Conservation (phyloP, 768 basidiomycete species). For the Dioszegia aurantiaca region DNA sequence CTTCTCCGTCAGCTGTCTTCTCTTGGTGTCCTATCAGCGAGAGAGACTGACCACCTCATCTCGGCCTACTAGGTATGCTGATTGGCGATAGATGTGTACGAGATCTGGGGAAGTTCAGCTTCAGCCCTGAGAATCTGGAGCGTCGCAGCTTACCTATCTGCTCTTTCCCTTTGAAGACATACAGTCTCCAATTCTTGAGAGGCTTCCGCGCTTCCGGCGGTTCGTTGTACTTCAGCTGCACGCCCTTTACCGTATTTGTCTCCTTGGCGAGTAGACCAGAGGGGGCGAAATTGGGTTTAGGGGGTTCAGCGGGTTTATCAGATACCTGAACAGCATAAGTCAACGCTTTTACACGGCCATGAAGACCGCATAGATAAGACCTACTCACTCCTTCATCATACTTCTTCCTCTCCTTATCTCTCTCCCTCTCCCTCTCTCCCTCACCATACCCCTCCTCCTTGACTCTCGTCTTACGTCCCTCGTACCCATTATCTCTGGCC, state of each 20-base stretch:
- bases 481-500: slow-evolving; percentile 43
- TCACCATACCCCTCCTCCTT: slow-evolving; percentile 32
- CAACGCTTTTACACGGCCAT: not conserved
- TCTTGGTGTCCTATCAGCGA: slow-evolving; percentile 31
- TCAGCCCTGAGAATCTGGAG: not conserved
- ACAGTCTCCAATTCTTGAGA: slow-evolving; percentile 81
- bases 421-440: slow-evolving; percentile 47
- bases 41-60: slow-evolving; percentile 66
- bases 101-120: slow-evolving; percentile 61
- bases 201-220: slow-evolving; percentile 97
- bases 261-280: slow-evolving; percentile 93
- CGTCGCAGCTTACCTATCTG: slow-evolving; percentile 72
- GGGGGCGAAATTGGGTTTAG: slow-evolving; percentile 80
- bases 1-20: slow-evolving; percentile 36
- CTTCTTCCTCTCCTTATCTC: slow-evolving; percentile 42
- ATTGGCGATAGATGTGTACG: slow-evolving; percentile 88
- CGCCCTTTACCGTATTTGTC: slow-evolving; percentile 75
- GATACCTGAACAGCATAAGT: slow-evolving; percentile 2
- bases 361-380: not conserved
- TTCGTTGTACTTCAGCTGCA: slow-evolving; percentile 92
- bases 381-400: slow-evolving; percentile 38
- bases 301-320: slow-evolving; percentile 55
- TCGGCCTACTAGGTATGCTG: slow-evolving; percentile 87
- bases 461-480: slow-evolving; percentile 15
- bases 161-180: slow-evolving; percentile 94